Percentiles rank a stretch among this genome's conserved stretches.
These are phyloP conservation scores for Neohortaea acidophila DNA, from an alignment of 495 filamentous ascomycete species.

Conservation along the genomic window DNA sequence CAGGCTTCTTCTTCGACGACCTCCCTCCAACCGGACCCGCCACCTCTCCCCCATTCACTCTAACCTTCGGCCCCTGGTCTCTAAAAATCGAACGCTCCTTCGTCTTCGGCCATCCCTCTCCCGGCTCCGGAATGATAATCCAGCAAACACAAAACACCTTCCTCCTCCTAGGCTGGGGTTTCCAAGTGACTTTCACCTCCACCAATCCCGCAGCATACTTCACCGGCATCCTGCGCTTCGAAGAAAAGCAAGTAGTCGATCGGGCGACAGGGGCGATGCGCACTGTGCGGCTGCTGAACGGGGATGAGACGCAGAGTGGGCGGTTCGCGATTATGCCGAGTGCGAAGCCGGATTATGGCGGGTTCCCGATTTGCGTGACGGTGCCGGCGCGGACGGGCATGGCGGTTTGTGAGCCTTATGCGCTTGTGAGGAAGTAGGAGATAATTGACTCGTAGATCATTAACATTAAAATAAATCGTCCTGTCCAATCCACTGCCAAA, in stretches of 20 bases:
- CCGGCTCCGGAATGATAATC: slow-evolving; percentile 34
- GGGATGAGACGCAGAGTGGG: slow-evolving; percentile 37
- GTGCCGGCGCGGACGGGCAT: slow-evolving; percentile 36
- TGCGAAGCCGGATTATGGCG: slow-evolving; percentile 38
- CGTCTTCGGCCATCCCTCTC: slow-evolving; percentile 32
- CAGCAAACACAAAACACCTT: slow-evolving; percentile 27
- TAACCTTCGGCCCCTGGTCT: slow-evolving; percentile 19
- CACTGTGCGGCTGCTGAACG: slow-evolving; percentile 30
- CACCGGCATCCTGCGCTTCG: slow-evolving; percentile 31
- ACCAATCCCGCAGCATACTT: slow-evolving; percentile 24
- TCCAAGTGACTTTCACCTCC: slow-evolving; percentile 27
- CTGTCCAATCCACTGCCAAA: too few relatives aligned
- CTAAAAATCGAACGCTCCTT: slow-evolving; percentile 32
- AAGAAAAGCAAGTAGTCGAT: slow-evolving; percentile 30
- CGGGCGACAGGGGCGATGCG: slow-evolving; percentile 23
- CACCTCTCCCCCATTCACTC: slow-evolving; percentile 19
- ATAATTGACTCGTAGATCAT: too few relatives aligned
- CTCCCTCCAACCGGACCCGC: slow-evolving; percentile 14
- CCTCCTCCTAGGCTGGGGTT: slow-evolving; percentile 35
- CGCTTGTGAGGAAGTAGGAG: too few relatives aligned
- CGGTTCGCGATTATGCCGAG: slow-evolving; percentile 34
- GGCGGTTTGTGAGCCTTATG: slow-evolving; percentile 33
- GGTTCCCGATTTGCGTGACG: slow-evolving; percentile 34
- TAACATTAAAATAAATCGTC: too few relatives aligned
- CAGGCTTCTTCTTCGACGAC: slow-evolving; percentile 39